Percentiles rank a stretch among this genome's conserved stretches.
These are phyloP conservation scores for rapeseed (Brassica napus) DNA, from an alignment of 345 rosid genomes.

Conservation along the genomic window DNA sequence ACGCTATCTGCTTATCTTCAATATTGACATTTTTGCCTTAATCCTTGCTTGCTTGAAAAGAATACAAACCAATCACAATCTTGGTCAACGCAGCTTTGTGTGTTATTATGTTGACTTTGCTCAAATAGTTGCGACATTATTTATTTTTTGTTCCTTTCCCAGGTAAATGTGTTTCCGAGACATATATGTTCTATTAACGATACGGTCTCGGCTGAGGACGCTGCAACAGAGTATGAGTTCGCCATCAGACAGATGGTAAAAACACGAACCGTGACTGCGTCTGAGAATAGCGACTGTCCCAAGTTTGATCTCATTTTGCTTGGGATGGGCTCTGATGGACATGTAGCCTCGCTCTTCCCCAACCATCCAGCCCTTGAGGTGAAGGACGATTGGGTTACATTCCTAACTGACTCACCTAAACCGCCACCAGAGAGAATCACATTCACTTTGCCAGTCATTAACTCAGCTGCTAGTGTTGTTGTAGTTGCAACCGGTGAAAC, in stretches of 20 bases:
- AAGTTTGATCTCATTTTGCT: conserved; percentile 89
- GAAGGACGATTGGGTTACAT: conserved; percentile 77
- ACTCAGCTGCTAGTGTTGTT: conserved; percentile 75
- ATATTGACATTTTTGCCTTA: not conserved
- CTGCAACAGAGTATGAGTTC: conserved; percentile 74
- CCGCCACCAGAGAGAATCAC: conserved; percentile 95
- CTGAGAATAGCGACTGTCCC: conserved; percentile 81
- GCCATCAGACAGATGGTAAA: conserved; percentile 73
- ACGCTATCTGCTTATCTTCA: not conserved
- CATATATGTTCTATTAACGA: conserved; percentile 84
- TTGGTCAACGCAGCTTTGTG: conserved; percentile 6
- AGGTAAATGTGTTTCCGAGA: conserved; percentile 79
- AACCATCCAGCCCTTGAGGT: conserved; percentile 58
- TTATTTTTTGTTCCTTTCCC: conserved; percentile 16
- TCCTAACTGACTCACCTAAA: conserved; percentile 70
- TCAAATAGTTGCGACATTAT: not conserved
- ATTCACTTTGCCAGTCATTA: conserved; percentile 90
- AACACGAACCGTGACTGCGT: conserved; percentile 59
- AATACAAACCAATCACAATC: not conserved
- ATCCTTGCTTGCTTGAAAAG: conserved; percentile 12
- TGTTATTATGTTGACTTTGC: conserved; percentile 20
- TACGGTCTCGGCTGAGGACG: conserved; percentile 76
- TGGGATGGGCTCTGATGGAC: conserved; percentile 88
- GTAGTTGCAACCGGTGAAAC: conserved; percentile 70
- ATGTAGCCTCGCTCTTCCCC: conserved; percentile 86